These are phyloP conservation scores for Spirogloea muscicola DNA, from an alignment of 139 green algal genomes.

Conservation along the genomic window DNA sequence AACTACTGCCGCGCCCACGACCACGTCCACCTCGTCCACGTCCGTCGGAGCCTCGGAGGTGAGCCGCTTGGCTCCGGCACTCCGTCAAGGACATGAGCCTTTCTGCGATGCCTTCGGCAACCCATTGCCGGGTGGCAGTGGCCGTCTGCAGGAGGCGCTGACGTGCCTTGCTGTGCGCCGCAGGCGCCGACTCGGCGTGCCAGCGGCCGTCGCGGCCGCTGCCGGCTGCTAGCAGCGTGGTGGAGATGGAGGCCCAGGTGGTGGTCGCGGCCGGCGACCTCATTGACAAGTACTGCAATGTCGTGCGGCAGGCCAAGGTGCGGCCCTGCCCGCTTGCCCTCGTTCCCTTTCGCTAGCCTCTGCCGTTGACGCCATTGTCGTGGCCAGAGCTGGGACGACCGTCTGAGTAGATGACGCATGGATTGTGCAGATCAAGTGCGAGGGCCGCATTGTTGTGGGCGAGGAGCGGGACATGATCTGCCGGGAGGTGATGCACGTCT, in stretches of 20 bases:
- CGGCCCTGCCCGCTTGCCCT: too few species aligned
- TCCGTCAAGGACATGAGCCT: neutral
- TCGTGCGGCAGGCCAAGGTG: too few species aligned
- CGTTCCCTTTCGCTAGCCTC: too few species aligned
- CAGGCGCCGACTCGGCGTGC: neutral
- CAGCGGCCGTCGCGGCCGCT: neutral
- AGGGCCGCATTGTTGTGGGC: conserved; percentile 3
- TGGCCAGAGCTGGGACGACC: too few species aligned
- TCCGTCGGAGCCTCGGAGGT: neutral
- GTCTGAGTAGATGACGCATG: neutral
- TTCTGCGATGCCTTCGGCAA: too few species aligned
- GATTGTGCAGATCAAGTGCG: conserved; percentile 17
- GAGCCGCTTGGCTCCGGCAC: neutral
- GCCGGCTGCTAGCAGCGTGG: neutral
- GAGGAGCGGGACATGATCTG: conserved; percentile 26
- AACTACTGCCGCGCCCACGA: conserved; percentile 2
- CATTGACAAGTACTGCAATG: conserved; percentile 4
- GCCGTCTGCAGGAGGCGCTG: too few species aligned
- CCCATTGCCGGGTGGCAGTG: too few species aligned
- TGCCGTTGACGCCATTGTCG: too few species aligned
- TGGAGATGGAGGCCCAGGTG: too few species aligned
- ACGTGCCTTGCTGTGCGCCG: too few species aligned
- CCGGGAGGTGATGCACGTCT: conserved; percentile 14
- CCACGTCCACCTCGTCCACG: conserved; percentile 2
- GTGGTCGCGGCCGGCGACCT: neutral